A percentile compares a stretch with the other conserved stretches of the same genome.
Evolutionary conservation across 805 yeast species (phyloP).

Genomic region (Saccharomycopsis javanensis): DNA sequence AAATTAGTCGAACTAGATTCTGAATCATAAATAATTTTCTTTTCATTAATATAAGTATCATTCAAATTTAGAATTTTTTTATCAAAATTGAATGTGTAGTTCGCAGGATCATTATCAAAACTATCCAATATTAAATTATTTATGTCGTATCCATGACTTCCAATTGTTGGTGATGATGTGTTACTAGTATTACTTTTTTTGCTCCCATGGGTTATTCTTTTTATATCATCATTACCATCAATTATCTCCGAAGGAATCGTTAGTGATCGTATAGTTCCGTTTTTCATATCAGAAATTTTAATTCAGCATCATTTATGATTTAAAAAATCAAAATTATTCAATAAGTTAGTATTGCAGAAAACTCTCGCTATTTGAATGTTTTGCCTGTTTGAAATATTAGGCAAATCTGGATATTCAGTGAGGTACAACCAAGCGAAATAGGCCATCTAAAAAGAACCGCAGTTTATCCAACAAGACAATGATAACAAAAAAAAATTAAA

Average conservation of each 20-base stretch:
- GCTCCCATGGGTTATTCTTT: neutral
- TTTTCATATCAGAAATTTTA: neutral
- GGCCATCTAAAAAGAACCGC: neutral
- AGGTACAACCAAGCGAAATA: neutral
- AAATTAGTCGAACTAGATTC: neutral
- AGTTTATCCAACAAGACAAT: too few species aligned
- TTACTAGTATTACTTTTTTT: neutral
- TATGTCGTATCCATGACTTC: neutral
- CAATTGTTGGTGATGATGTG: too few species aligned
- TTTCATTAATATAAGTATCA: neutral
- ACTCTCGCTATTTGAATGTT: too few species aligned
- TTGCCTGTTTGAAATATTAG: too few species aligned
- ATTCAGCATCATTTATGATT: neutral
- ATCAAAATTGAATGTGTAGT: neutral
- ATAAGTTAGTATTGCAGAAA: too few species aligned
- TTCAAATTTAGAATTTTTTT: neutral
- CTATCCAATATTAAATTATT: neutral
- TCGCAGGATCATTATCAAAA: neutral
- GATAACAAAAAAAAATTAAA: constrained; percentile 26
- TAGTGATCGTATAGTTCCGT: neutral
- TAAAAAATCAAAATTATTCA: too few species aligned
- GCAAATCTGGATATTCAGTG: too few species aligned
- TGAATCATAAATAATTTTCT: neutral
- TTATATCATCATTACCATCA: neutral
- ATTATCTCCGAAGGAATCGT: neutral